These are phyloP conservation scores for Blakeslea trispora DNA, from an alignment of 371 early-diverging fungal genomes.

Conservation along the genomic window DNA sequence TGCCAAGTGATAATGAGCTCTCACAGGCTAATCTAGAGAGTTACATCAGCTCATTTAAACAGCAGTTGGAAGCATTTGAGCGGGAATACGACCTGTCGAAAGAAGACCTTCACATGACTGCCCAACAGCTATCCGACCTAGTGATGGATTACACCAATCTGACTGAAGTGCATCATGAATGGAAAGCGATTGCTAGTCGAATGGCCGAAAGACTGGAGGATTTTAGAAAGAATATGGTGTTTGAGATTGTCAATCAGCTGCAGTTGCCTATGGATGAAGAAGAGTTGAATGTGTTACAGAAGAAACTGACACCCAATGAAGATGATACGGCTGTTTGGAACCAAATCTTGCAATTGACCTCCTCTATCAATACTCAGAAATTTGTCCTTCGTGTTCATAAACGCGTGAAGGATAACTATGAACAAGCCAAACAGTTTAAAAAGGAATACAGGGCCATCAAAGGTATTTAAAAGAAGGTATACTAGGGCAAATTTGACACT, in stretches of 20 bases:
- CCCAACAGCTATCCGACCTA: slow-evolving; percentile 24
- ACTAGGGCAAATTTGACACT: background rate
- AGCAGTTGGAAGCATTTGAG: slow-evolving; percentile 11
- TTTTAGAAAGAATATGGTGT: slow-evolving; percentile 33
- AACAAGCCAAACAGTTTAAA: slow-evolving; percentile 39
- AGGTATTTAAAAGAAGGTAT: slow-evolving; percentile 27
- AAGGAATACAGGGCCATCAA: slow-evolving; percentile 41
- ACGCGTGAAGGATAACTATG: slow-evolving; percentile 50
- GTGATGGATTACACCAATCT: slow-evolving; percentile 21
- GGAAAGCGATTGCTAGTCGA: slow-evolving; percentile 28
- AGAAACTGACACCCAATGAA: slow-evolving; percentile 27
- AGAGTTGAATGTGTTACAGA: slow-evolving; percentile 34
- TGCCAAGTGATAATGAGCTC: background rate
- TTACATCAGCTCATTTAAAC: slow-evolving; percentile 7
- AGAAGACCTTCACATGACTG: slow-evolving; percentile 13
- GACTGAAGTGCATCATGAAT: slow-evolving; percentile 32
- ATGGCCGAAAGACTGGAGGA: slow-evolving; percentile 49
- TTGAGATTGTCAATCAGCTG: slow-evolving; percentile 42
- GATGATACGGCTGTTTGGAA: slow-evolving; percentile 41
- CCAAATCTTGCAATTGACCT: slow-evolving; percentile 34
- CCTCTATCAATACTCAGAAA: slow-evolving; percentile 30
- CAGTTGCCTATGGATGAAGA: slow-evolving; percentile 46
- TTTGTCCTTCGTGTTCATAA: slow-evolving; percentile 43
- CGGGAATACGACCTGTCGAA: slow-evolving; percentile 5
- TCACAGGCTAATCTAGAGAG: background rate